Percentiles rank a stretch among this genome's conserved stretches.
These are phyloP conservation scores for Russula compacta DNA, from an alignment of 768 basidiomycete species.

Conservation along the genomic window DNA sequence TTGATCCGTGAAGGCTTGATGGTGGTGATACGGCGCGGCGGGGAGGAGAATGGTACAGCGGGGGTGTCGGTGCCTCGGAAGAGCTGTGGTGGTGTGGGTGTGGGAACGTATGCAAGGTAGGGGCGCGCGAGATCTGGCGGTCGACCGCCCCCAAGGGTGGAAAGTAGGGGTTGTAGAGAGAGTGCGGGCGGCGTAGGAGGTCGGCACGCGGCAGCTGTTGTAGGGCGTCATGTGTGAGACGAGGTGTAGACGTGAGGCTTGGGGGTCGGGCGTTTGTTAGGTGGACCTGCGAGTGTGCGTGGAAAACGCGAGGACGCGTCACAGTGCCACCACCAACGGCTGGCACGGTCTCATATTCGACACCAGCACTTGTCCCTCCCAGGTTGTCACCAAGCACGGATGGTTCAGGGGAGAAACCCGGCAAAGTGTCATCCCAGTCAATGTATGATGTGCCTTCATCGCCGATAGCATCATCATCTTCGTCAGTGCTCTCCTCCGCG, in stretches of 20 bases:
- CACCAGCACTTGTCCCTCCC: constrained; percentile 34
- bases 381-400: constrained; percentile 29
- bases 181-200: constrained; percentile 10
- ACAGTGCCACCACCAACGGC: constrained; percentile 88
- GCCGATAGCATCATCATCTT: constrained; percentile 33
- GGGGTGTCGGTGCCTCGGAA: constrained; percentile 23
- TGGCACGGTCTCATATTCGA: constrained; percentile 81
- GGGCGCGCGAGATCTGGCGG: not conserved
- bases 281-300: constrained; percentile 73
- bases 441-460: constrained; percentile 44
- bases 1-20: constrained; percentile 42
- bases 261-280: constrained; percentile 30
- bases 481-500: constrained; percentile 50
- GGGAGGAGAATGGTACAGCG: constrained; percentile 23
- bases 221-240: constrained; percentile 8
- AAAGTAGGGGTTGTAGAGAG: constrained; percentile 14
- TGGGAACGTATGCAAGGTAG: constrained; percentile 12
- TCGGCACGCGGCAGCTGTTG: not conserved
- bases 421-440: constrained; percentile 59
- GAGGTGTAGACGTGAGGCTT: constrained; percentile 14
- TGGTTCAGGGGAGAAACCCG: constrained; percentile 37
- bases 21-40: constrained; percentile 40
- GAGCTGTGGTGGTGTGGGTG: constrained; percentile 17
- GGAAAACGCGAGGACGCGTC: constrained; percentile 75
- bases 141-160: not conserved